These are phyloP conservation scores for Pulveroboletus ravenelii DNA, from an alignment of 768 basidiomycete genomes.

Conservation along the genomic window DNA sequence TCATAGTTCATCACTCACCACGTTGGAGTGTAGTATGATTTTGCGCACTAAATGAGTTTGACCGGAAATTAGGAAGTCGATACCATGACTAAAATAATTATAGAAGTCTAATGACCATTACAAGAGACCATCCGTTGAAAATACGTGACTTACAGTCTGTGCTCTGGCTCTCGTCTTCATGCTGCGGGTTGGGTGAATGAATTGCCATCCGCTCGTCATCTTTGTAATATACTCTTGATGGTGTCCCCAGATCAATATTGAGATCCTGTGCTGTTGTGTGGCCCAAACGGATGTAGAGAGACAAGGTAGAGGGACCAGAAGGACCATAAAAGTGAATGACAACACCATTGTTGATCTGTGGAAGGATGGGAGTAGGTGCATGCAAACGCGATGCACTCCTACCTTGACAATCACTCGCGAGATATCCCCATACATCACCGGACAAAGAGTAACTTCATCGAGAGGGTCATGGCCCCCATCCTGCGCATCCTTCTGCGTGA, in stretches of 20 bases:
- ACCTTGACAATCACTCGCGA: slow-evolving; percentile 67
- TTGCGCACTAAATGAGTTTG: slow-evolving; percentile 72
- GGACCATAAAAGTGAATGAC: slow-evolving; percentile 63
- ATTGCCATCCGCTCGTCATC: slow-evolving; percentile 88
- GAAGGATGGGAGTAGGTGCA: not conserved
- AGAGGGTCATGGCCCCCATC: slow-evolving; percentile 60
- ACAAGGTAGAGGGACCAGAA: slow-evolving; percentile 31
- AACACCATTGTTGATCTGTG: slow-evolving; percentile 70
- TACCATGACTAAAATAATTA: slow-evolving; percentile 89
- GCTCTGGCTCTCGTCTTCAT: slow-evolving; percentile 45
- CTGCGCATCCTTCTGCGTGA: slow-evolving; percentile 63
- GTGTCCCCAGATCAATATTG: slow-evolving; percentile 71
- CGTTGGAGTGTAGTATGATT: slow-evolving; percentile 83
- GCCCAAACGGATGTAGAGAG: slow-evolving; percentile 61
- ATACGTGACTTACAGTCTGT: slow-evolving; percentile 42
- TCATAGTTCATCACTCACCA: slow-evolving; percentile 46
- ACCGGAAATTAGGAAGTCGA: slow-evolving; percentile 81
- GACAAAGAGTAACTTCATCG: slow-evolving; percentile 63
- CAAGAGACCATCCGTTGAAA: not conserved
- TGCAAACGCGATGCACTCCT: not conserved
- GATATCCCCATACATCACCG: slow-evolving; percentile 69
- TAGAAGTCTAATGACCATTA: slow-evolving; percentile 64
- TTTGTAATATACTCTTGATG: slow-evolving; percentile 74
- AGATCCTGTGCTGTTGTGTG: slow-evolving; percentile 82
- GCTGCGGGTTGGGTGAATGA: slow-evolving; percentile 47